Percentiles rank a stretch among this genome's conserved stretches.
Conservation (phyloP, 441 rosid species). For the Populus hybrid region DNA sequence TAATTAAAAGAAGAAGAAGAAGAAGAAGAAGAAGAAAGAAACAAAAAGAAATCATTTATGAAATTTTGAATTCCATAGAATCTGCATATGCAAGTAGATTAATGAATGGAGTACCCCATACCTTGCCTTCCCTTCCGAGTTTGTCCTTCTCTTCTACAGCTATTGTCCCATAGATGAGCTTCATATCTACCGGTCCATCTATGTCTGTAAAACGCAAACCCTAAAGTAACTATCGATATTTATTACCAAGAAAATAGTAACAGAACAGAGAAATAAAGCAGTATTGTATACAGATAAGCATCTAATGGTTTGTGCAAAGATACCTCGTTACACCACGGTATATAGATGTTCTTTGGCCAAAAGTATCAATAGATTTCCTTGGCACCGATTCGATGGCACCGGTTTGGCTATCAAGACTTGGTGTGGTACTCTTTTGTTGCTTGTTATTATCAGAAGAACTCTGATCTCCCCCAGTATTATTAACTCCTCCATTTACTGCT, state of each 20-base stretch:
- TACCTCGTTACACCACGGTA: slow-evolving; percentile 96
- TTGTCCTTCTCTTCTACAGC: slow-evolving; percentile 98
- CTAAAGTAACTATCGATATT: neutral
- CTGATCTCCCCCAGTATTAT: slow-evolving; percentile 24
- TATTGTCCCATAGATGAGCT: slow-evolving; percentile 98
- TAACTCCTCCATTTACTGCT: slow-evolving; percentile 28
- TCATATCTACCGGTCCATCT: slow-evolving; percentile 99
- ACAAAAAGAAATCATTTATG: neutral
- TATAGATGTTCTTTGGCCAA: slow-evolving; percentile 94
- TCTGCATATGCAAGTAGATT: neutral
- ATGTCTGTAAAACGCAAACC: slow-evolving; percentile 48
- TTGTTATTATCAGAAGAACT: slow-evolving; percentile 32
- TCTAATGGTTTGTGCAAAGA: neutral
- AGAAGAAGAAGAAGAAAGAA: neutral
- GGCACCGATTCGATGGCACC: slow-evolving; percentile 42
- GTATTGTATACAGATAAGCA: neutral
- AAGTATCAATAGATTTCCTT: slow-evolving; percentile 63
- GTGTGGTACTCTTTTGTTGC: slow-evolving; percentile 31
- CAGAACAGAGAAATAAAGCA: neutral
- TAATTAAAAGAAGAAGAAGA: neutral
- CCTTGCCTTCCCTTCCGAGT: slow-evolving; percentile 99
- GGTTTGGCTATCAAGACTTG: slow-evolving; percentile 14
- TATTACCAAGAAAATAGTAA: neutral
- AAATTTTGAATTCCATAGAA: neutral
- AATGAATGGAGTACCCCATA: slow-evolving; percentile 23